These are phyloP conservation scores for Paxillus involutus DNA, from an alignment of 768 basidiomycete species.

Conservation along the genomic window DNA sequence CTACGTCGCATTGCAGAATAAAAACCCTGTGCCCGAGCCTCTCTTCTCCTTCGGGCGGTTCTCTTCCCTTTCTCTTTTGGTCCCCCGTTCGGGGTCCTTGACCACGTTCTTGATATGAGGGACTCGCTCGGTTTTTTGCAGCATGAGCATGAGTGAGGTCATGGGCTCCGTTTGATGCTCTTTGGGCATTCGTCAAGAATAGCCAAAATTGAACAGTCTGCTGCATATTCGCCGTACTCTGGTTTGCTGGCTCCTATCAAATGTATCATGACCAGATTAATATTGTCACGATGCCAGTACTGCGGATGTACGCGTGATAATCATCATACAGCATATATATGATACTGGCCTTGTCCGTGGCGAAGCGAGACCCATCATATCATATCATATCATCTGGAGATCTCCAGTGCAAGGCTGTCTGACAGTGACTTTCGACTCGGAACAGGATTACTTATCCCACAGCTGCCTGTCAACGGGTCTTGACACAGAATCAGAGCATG, in stretches of 20 bases:
- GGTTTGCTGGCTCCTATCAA: neutral
- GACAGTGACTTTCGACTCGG: too few species aligned
- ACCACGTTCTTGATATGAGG: neutral
- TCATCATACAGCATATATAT: too few species aligned
- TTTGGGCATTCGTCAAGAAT: neutral
- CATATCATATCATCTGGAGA: neutral
- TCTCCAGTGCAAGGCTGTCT: neutral
- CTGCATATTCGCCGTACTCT: neutral
- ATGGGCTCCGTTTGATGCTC: neutral
- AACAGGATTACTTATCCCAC: too few species aligned
- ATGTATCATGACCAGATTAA: neutral
- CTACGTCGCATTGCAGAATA: neutral
- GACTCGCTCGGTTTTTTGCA: too few species aligned
- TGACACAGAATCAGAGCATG: too few species aligned
- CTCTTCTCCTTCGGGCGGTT: neutral
- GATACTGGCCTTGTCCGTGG: neutral
- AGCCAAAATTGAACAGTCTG: neutral
- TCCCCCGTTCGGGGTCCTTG: too few species aligned
- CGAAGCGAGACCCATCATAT: too few species aligned
- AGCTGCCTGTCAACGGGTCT: too few species aligned
- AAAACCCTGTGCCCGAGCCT: constrained; percentile 5
- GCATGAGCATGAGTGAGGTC: neutral
- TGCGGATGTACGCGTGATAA: too few species aligned
- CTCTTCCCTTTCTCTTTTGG: neutral
- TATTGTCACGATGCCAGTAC: too few species aligned